Base-by-base conservation (phyloP, 2,329 filamentous ascomycete species). In the Moelleriella libera region DNA sequence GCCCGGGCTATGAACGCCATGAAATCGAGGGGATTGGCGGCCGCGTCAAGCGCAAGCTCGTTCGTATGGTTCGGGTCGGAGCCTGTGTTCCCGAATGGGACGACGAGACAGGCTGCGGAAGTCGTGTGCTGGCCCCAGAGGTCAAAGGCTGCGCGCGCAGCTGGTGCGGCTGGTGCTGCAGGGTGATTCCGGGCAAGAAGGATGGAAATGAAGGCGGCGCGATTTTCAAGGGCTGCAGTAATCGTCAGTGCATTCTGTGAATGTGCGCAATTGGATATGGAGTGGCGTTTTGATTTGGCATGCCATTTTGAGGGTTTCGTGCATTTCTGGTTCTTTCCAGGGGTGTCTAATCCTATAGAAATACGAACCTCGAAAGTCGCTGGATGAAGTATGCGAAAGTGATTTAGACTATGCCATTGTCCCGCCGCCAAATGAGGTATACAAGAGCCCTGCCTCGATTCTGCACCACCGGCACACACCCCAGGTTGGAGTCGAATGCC, bases 21-120 rank as follows among this genome's bases (percentile, higher is more conserved):
- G 89, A 96, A 64, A 85, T 96, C 50, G 87, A 94, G 58, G 89
- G 89, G 2, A 85, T 96, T 43, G 89, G 89, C 9, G 89, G 89
- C 1, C 76, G 84, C 11, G 79, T 96, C 47, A 94, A 94, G 71
- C 85, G 83, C 51, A 94, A 90, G 66, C 73, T 85, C n/a, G 86
- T 92, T 57, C 82, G 83, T 57, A 82, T 87, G 68, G 79, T 94
- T 5, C 76, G 75, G 50, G 81, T 96, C 0, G 90, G 89, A 1
- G 85, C 83, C 5, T 87, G 83, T 51, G 90, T 96, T 10, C 83
- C 84, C 51, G 87, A 95, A 61, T 88, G 82, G 67, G 84, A 86
- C 53, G 87, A 90, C 58, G 87, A 94, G 64, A 74, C 76, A 48
- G 75, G 75, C 37, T 72, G 50, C 2, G 57, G 74, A 6, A 79